Base-by-base conservation (phyloP, 192 early-diverging fungal species). In the Entomortierella lignicola region DNA sequence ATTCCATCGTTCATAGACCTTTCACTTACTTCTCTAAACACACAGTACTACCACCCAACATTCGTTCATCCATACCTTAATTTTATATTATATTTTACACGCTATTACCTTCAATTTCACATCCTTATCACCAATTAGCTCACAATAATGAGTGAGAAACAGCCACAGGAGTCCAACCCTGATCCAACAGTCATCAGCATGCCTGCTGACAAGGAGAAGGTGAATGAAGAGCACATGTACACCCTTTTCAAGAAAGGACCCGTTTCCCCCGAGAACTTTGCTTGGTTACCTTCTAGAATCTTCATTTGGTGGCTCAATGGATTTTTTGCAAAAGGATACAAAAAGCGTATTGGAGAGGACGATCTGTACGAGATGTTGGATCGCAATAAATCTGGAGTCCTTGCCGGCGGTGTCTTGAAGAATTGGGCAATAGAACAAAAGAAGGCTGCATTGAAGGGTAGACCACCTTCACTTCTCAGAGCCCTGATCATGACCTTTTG, bases 341-440 rank as follows among this genome's bases (percentile, higher is more conserved):
- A 43, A 42, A 26, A 69, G 12, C 62, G 42, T 37, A 58, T 84
- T 2, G 52, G 62, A 21, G 77, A 80, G 30, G 69, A 80, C 10
- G 82, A 84, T 66, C 59, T 84, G 48, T 84, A 80, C 67, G 77
- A 84, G 55, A 72, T 84, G 58, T 60, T 75, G 15, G 69, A 58
- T 21, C 55, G 42, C 13, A 64, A 75, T 23, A 70, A 81, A 20
- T 48, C 79, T 0, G 39, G 66, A 0, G 29, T 30, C 23, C 42
- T 77, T 18, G 59, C 60, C 0, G 30, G 31, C 17, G 25, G 18
- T 18, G 29, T 77, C 29, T 15, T n/a, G 4, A 43, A 56, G n/a
- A 57, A 54, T 17, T 77, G 73, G 73, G 66, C 57, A 21, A 29
- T 43, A 5, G 73, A 77, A 37, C 42, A 69, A 37, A 13, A 42